phyloP scores from a whole-genome alignment of 2,329 filamentous ascomycete genomes.

The Macroventuria anomochaeta region DNA sequence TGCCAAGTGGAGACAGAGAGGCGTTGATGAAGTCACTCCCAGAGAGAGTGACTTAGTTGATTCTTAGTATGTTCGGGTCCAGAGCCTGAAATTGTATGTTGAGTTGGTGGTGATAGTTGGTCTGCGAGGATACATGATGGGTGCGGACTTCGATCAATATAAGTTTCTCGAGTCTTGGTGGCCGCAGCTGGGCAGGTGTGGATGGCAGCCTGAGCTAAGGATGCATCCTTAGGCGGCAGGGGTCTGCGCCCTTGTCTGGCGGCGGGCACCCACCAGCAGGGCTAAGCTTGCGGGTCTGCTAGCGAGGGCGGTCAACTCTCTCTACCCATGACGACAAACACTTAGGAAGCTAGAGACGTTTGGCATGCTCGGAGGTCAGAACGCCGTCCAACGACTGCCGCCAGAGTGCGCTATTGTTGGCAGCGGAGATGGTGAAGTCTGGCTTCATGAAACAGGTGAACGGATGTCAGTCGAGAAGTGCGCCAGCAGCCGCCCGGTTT shows the following conservation, averaged over 20 bases:
- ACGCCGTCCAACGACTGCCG: slow-evolving; percentile 24
- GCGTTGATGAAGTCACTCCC: slow-evolving; percentile 38
- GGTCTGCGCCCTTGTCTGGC: slow-evolving; percentile 21
- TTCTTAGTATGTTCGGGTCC: neutral
- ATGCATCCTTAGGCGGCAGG: slow-evolving; percentile 13
- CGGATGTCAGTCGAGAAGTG: slow-evolving; percentile 20
- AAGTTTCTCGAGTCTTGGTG: slow-evolving; percentile 36
- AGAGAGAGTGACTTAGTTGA: slow-evolving; percentile 24
- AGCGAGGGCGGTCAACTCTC: slow-evolving; percentile 41
- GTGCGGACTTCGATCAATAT: slow-evolving; percentile 40
- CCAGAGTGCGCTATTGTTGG: slow-evolving; percentile 26
- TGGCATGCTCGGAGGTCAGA: slow-evolving; percentile 32
- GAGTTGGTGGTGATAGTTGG: slow-evolving; percentile 18
- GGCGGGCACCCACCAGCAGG: slow-evolving; percentile 21
- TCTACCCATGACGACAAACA: slow-evolving; percentile 40
- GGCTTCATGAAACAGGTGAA: slow-evolving; percentile 15
- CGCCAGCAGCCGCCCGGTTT: slow-evolving; percentile 34
- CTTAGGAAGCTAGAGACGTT: slow-evolving; percentile 23
- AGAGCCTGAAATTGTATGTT: neutral
- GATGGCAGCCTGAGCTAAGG: slow-evolving; percentile 36
- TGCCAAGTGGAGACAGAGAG: slow-evolving; percentile 32
- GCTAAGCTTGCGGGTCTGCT: slow-evolving; percentile 23
- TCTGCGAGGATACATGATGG: slow-evolving; percentile 29
- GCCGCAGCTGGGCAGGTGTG: slow-evolving; percentile 29
- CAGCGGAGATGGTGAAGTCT: slow-evolving; percentile 12